Evolutionary conservation across 2,329 filamentous ascomycete genomes (phyloP).

Genomic region (Colletotrichum lini): DNA sequence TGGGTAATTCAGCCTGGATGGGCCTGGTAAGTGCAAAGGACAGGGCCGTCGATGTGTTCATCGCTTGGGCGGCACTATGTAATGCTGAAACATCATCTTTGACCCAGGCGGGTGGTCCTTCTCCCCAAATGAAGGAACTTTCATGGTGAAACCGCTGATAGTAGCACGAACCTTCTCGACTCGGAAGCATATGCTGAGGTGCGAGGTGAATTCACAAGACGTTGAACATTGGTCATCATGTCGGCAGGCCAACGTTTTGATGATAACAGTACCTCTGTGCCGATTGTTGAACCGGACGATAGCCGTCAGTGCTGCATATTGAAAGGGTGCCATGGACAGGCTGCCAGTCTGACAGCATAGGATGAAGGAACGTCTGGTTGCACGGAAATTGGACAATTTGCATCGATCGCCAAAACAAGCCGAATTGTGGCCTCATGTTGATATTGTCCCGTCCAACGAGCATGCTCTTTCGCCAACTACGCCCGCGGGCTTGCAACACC

Average conservation of each 20-base stretch:
- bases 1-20: neutral
- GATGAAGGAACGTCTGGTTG: constrained; percentile 8
- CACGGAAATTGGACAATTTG: neutral
- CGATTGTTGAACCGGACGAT: constrained; percentile 19
- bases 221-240: constrained; percentile 14
- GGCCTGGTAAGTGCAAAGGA: neutral
- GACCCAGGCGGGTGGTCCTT: constrained; percentile 13
- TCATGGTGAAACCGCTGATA: constrained; percentile 18
- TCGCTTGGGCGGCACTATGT: constrained; percentile 30
- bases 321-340: neutral
- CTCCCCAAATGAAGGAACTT: constrained; percentile 12
- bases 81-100: constrained; percentile 30
- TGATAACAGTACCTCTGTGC: constrained; percentile 1
- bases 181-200: constrained; percentile 1
- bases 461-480: neutral
- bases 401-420: neutral
- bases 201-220: neutral
- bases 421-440: neutral
- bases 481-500: neutral
- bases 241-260: constrained; percentile 22
- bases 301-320: constrained; percentile 20
- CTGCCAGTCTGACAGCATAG: neutral
- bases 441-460: neutral
- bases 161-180: constrained; percentile 6
- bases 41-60: constrained; percentile 22